phyloP scores from a whole-genome alignment of 495 filamentous ascomycete species.

The Aspergillus funiculosus region DNA sequence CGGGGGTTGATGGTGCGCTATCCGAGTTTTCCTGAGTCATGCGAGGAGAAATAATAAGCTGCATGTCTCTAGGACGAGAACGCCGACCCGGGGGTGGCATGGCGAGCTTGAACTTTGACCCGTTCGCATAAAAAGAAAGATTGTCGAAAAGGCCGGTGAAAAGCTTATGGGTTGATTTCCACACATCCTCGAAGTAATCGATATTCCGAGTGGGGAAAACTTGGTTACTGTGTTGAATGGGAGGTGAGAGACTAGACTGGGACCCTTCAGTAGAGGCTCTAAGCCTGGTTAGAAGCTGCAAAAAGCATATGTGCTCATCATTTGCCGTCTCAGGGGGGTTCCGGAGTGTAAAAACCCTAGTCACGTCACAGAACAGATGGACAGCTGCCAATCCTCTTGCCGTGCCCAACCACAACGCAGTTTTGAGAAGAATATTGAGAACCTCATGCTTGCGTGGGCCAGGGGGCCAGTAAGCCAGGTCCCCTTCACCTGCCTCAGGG shows the following conservation, averaged over 20 bases:
- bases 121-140: slow-evolving; percentile 3
- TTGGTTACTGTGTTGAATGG: slow-evolving; percentile 8
- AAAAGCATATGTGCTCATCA: slow-evolving; percentile 8
- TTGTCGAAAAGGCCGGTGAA: slow-evolving; percentile 7
- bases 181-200: slow-evolving; percentile 21
- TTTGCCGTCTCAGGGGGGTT: slow-evolving; percentile 1
- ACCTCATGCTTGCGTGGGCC: background rate
- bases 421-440: slow-evolving; percentile 20
- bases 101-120: background rate
- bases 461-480: slow-evolving; percentile 15
- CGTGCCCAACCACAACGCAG: slow-evolving; percentile 22
- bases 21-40: background rate
- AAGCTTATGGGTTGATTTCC: slow-evolving; percentile 13
- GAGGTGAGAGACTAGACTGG: background rate
- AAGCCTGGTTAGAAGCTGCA: slow-evolving; percentile 17
- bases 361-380: slow-evolving; percentile 27
- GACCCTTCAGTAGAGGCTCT: slow-evolving; percentile 11
- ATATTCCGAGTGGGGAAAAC: slow-evolving; percentile 4
- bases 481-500: slow-evolving; percentile 2
- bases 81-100: slow-evolving; percentile 7
- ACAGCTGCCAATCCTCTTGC: slow-evolving; percentile 26
- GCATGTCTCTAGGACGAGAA: slow-evolving; percentile 3
- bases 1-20: background rate
- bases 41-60: slow-evolving; percentile 4
- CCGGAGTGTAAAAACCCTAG: slow-evolving; percentile 15